Base-by-base conservation (phyloP, 176 grass and related monocot genomes). In the Triticum timopheevii region DNA sequence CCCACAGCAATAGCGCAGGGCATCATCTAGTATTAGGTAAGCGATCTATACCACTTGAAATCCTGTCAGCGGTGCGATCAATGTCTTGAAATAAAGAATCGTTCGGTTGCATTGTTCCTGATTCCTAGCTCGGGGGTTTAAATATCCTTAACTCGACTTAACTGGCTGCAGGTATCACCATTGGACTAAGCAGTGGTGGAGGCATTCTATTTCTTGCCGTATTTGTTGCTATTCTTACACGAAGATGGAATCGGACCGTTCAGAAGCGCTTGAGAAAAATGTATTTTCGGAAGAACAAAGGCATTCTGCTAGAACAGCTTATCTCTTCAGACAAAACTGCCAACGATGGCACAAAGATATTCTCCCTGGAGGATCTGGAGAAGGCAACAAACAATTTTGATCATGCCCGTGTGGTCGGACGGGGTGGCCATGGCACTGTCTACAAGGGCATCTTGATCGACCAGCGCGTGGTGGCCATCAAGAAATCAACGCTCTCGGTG, bases 391-490 rank as follows among this genome's bases (percentile, higher is more conserved):
- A 87, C 67, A 87, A 36, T 17, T 87, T 87, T 1, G 77, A 87
- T 1, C 36, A 8, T 0, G 7, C 66, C 0, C 85, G 85, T 17
- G 85, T 80, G 52, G 67, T 87, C 0, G 85, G 85, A 3, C 65
- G 12, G 1, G 84, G 84, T 1, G 84, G 84, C 36, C 76, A 80
- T 40, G 84, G 84, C 6, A 86, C 84, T 0, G 84, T 86, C 2
- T 80, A 80, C 25, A 86, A 86, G 36, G 52, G 84, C 25, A 86
- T 86, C 25, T 27, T 86, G 1, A 47, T 36, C 0, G 84, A 80
- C 66, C 84, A 86, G 27, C 77, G 77, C 4, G 76, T 86, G 19
- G 76, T 86, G 50, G 84, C 84, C 1, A 86, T 86, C 65, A 86
- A 86, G 25, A 86, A 25, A 7, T 80, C 84, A 7, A 17, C 61